Evolutionary conservation across 2,329 filamentous ascomycete genomes (phyloP).

Genomic region (Monosporascus sp.): DNA sequence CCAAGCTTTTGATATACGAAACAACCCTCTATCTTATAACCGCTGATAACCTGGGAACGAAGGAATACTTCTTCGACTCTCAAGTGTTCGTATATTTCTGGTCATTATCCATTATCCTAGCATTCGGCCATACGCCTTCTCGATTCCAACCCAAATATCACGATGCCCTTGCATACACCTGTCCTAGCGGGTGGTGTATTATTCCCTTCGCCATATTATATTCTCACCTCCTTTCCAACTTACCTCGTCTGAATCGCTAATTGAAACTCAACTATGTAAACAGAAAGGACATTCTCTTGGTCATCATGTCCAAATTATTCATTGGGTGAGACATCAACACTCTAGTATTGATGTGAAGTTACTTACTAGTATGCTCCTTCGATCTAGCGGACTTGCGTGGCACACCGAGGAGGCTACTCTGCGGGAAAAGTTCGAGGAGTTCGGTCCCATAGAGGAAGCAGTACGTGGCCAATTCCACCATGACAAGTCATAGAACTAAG

Average conservation of each 20-base stretch:
- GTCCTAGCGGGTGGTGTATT: too few species aligned
- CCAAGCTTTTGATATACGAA: neutral
- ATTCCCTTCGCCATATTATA: too few species aligned
- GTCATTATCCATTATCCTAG: neutral
- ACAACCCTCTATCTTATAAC: neutral
- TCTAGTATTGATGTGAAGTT: constrained; percentile 3
- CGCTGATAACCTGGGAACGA: neutral
- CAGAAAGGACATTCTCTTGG: constrained; percentile 6
- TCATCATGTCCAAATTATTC: constrained; percentile 84
- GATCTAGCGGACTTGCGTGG: constrained; percentile 85
- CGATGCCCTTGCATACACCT: neutral
- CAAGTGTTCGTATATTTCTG: constrained; percentile 1
- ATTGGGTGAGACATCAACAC: constrained; percentile 64
- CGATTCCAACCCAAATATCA: neutral
- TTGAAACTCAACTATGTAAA: constrained; percentile 7
- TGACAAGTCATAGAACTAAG: neutral
- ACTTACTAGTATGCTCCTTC: constrained; percentile 7
- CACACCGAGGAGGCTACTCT: constrained; percentile 89
- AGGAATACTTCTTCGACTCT: neutral
- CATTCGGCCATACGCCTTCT: neutral
- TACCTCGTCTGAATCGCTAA: constrained; percentile 1
- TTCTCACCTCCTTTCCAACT: neutral
- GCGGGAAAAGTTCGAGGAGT: constrained; percentile 87
- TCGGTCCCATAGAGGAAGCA: constrained; percentile 87
- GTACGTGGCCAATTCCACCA: constrained; percentile 52